Base-by-base conservation (phyloP, 495 filamentous ascomycete genomes). In the Hypoxylon subgilvum region DNA sequence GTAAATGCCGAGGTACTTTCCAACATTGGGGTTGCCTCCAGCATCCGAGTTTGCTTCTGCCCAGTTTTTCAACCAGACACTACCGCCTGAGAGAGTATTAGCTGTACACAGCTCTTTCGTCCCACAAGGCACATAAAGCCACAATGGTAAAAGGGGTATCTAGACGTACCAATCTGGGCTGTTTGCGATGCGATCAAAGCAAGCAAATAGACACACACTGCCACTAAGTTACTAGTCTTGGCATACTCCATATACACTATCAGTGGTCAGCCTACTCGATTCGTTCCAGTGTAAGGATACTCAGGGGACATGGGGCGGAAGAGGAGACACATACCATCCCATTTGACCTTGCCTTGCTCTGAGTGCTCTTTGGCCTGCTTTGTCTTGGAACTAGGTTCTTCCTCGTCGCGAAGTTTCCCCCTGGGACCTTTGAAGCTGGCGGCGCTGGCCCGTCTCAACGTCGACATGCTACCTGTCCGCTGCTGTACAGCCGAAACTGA, bases 311-410 rank as follows among this genome's bases (percentile, higher is more conserved):
- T 19, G 0, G 8, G 12, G 23, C 17, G 18, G n/a, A 56, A 10
- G 28, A 23, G 25, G 12, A 55, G 27, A 31, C 1, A 52, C 71
- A 32, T 73, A 80, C 77, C 77, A 63, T 85, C 82, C 91, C 95
- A 97, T 72, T 96, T 97, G 52, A 99, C 95, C 69, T 97, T 96
- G 39, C 95, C 95, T 70, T 97, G 91, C 69, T 97, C 89, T 0
- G 83, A 83, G 45, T 85, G 84, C 71, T 99, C 95, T 69, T 95
- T 92, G 12, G 81, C 84, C 71, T 96, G 91, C 63, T 85, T 90
- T 52, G 87, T 90, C 77, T 89, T 96, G 55, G 83, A 67, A 8
- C 71, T 73, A 10, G 78, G 74, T 32, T 85, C 88, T 65, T 96
- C 94, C 67, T 96, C 89, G 69, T 98, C 94, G 10, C 76, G 80